Percentiles rank a stretch among this genome's conserved stretches.
phyloP scores from a whole-genome alignment of 805 yeast genomes.

The Saccharomycopsis fibuligera region DNA sequence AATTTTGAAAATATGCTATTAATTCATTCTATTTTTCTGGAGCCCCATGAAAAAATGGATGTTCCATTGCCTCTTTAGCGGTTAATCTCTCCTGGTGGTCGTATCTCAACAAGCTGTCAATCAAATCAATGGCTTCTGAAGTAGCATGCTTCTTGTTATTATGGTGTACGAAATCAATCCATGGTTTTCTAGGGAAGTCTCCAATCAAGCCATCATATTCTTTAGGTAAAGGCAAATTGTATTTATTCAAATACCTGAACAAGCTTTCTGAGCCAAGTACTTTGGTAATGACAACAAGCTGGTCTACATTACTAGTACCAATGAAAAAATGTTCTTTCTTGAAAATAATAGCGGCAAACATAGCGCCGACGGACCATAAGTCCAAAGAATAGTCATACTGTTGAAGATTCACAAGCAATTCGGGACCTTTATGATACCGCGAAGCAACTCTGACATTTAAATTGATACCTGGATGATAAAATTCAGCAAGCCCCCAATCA shows the following conservation, averaged over 20 bases:
- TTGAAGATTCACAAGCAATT: slow-evolving; percentile 75
- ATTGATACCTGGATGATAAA: slow-evolving; percentile 82
- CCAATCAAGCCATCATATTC: slow-evolving; percentile 72
- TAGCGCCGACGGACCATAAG: slow-evolving; percentile 91
- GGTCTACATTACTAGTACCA: slow-evolving; percentile 88
- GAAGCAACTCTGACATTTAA: slow-evolving; percentile 93
- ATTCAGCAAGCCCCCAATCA: slow-evolving; percentile 96
- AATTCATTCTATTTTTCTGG: no score
- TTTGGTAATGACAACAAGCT: slow-evolving; percentile 80
- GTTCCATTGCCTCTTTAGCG: slow-evolving; percentile 82
- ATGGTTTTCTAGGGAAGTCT: slow-evolving; percentile 74
- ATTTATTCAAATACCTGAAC: slow-evolving; percentile 60
- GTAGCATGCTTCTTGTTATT: slow-evolving; percentile 63
- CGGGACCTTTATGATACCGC: slow-evolving; percentile 91
- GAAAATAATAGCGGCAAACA: slow-evolving; percentile 85
- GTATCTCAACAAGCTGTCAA: slow-evolving; percentile 72
- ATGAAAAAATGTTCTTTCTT: slow-evolving; percentile 89
- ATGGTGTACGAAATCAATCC: slow-evolving; percentile 70
- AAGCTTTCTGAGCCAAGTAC: slow-evolving; percentile 83
- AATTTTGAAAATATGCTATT: background rate
- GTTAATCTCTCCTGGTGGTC: slow-evolving; percentile 88
- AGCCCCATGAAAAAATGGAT: slow-evolving; percentile 48
- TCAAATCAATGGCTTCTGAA: slow-evolving; percentile 71
- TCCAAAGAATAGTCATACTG: slow-evolving; percentile 89
- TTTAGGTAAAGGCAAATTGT: slow-evolving; percentile 60